phyloP scores from a whole-genome alignment of 78 protist species.

The Dictyostelium intermedium region DNA sequence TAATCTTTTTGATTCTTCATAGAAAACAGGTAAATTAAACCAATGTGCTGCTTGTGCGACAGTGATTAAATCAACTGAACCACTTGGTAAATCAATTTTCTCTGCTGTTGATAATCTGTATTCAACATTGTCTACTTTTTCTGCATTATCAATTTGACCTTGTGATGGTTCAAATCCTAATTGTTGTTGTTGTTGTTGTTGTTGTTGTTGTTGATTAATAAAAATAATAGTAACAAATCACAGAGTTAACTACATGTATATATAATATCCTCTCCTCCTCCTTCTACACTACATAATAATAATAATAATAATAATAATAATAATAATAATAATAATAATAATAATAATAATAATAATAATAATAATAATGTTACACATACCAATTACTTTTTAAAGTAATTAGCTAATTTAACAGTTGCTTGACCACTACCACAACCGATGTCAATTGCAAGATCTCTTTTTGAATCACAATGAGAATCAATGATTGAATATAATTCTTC shows the following conservation, averaged over 20 bases:
- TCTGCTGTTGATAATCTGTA: constrained; percentile 56
- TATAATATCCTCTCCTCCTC: too few species aligned
- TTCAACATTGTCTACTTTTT: not conserved
- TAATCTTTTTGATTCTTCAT: constrained; percentile 24
- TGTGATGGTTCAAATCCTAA: constrained; percentile 28
- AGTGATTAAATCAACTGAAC: constrained; percentile 31
- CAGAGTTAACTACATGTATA: too few species aligned
- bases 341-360: not conserved
- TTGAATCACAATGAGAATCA: not conserved
- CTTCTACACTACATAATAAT: too few species aligned
- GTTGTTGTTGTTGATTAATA: too few species aligned
- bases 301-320: too few species aligned
- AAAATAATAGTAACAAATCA: too few species aligned
- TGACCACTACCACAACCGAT: constrained; percentile 67
- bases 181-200: too few species aligned
- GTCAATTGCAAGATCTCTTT: constrained; percentile 25
- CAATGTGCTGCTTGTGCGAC: constrained; percentile 65
- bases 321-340: too few species aligned
- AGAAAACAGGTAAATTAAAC: constrained; percentile 9
- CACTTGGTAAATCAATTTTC: not conserved
- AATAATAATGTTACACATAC: not conserved
- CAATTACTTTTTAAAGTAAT: constrained; percentile 45
- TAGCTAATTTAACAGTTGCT: constrained; percentile 32
- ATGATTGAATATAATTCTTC: constrained; percentile 41
- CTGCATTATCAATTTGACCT: constrained; percentile 15